Conservation (phyloP, 805 yeast species). For the Cyberlindnera suaveolens region DNA sequence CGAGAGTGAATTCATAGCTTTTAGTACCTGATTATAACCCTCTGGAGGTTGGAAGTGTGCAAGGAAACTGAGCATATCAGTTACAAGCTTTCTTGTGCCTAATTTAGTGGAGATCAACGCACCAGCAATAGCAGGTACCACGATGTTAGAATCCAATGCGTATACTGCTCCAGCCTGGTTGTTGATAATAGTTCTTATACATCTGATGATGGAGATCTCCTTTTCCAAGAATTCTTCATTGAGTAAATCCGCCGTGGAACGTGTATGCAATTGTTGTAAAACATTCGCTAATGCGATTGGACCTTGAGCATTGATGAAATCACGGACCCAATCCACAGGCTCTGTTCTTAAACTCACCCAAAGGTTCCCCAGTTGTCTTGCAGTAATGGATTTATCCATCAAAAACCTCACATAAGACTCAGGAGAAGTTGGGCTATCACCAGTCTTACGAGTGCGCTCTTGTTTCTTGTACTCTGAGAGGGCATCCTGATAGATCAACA, state of each 20-base stretch:
- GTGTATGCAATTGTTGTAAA: constrained; percentile 43
- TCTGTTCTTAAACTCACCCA: constrained; percentile 93
- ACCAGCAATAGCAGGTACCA: constrained; percentile 58
- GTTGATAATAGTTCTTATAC: constrained; percentile 69
- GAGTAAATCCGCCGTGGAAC: constrained; percentile 23
- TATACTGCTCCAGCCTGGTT: constrained; percentile 56
- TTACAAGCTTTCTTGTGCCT: constrained; percentile 70
- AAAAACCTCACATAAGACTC: constrained; percentile 71
- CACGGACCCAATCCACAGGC: constrained; percentile 74
- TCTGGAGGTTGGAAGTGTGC: constrained; percentile 38
- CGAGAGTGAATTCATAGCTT: constrained; percentile 24
- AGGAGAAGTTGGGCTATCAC: constrained; percentile 38
- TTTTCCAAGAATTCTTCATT: constrained; percentile 48
- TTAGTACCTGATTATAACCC: constrained; percentile 53
- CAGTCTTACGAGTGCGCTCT: constrained; percentile 28
- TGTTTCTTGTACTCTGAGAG: constrained; percentile 64
- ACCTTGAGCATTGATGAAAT: constrained; percentile 76
- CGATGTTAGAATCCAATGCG: constrained; percentile 37
- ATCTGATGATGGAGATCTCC: constrained; percentile 71
- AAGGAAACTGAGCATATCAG: constrained; percentile 64
- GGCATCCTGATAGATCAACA: constrained; percentile 81
- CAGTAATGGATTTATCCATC: constrained; percentile 60
- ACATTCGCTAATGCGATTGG: constrained; percentile 68
- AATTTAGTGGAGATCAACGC: constrained; percentile 72
- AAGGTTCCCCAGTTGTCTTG: constrained; percentile 69